Base-by-base conservation (phyloP, 179 eudicot species). In the Heliamphora pulchella region DNA sequence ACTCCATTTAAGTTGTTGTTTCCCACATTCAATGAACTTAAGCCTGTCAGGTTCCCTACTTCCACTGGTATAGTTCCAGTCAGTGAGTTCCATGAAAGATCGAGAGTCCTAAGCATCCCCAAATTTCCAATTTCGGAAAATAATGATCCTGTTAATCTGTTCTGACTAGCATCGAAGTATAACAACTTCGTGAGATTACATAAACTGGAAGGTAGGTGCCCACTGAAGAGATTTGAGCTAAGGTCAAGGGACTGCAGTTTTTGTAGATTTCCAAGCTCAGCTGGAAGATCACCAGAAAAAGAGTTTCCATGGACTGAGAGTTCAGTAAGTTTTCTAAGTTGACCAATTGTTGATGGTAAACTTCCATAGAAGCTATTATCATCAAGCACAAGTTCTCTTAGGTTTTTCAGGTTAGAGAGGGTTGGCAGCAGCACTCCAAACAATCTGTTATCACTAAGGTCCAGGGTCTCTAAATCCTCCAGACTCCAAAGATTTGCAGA, bases 271-370 rank as follows among this genome's bases (percentile, higher is more conserved):
- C 97, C 98, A 10, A 95, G 78, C 83, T 91, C 91, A 41, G 77
- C 41, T 6, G 98, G 98, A 82, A 95, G 89, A 82, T 84, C 80
- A 8, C 97, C 97, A 54, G 84, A 85, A 81, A 95, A 90, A 8
- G 86, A 86, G 80, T 91, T 95, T 43, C 74, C 86, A 70, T 70
- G 85, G 58, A 91, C 74, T 0, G 98, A 95, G 66, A 95, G 88
- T 84, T 95, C 98, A 8, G 69, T 66, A 44, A 94, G 91, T 54
- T 89, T 85, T 61, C 62, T 77, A 14, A 94, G 89, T 64, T 85
- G 83, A 62, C 98, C 94, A 83, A 94, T 86, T 59, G 89, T 81
- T 51, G 95, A 75, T 55, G 98, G 97, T 81, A 95, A 78, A 73
- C 54, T 81, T 47, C 97, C 98, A 10, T 94, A 88, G 71, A 95